Base-by-base conservation (phyloP, 179 eudicot genomes). In the Silene noctiflora region DNA sequence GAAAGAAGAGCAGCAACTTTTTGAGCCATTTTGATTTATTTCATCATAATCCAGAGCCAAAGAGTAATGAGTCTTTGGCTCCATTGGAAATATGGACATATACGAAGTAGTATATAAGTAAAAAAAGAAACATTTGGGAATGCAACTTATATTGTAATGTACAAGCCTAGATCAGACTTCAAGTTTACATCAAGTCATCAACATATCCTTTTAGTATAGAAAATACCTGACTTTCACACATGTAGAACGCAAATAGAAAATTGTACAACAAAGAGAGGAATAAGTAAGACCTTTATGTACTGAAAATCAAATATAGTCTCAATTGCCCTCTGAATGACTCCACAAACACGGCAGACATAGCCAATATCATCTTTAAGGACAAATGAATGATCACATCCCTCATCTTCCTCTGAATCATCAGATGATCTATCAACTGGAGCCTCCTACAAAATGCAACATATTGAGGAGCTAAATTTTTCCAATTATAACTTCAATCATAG, bases 321-420 rank as follows among this genome's bases (percentile, higher is more conserved):
- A 17, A 95, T 95, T 62, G 89, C 86, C 86, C 86, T 88, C 75
- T 87, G 79, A 72, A 95, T 82, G 8, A 95, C 90, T 62, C 99
- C 99, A 83, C 99, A 95, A 42, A 95, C 89, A 60, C 99, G 98
- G 78, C 99, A 95, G 27, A 95, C 98, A 78, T 93, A 88, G 42
- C 99, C 99, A 75, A 95, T 73, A 67, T 95, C 99, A 77, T 95
- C 99, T 83, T 91, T 95, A 72, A 95, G 83, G 61, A 95, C 89
- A 84, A 83, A 95, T 24, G 88, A 82, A 80, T 95, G 99, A 79
- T 95, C 99, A 82, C 99, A 95, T 42, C 90, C 97, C 73, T 88
- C 96, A 44, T 79, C 88, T 44, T 82, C 90, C 76, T 51, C 76
- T 19, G 77, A 60, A 67, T 85, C 89, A 73, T 84, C 87, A 56